Base-by-base conservation (phyloP, 192 early-diverging fungal species). In the Phlyctochytrium bullatum region DNA sequence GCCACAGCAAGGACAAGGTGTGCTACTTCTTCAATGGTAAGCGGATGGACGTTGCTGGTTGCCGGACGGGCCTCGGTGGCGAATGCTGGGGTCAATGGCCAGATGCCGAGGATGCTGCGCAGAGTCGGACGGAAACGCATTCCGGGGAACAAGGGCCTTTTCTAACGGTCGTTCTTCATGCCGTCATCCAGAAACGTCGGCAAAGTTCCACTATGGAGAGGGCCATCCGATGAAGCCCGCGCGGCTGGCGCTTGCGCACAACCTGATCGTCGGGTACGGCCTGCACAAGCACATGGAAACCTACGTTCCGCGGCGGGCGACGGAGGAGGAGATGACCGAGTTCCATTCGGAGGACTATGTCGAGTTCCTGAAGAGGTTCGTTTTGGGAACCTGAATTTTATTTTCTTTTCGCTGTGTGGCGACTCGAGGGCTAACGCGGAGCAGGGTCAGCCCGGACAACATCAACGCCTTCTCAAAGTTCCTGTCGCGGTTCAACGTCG, bases 201-300 rank as follows among this genome's bases (percentile, higher is more conserved):
- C 64, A 10, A 72, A 72, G 58, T 72, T 72, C 52, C 70, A 72
- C 59, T 72, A 72, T 35, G 70, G 76, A 20, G 76, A 78, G 61
- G 92, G 91, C 35, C 97, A 98, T 73, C 92, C 91, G 17, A 98
- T 98, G 97, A 98, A 98, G 73, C 97, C 97, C n/a, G 88, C 92
- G 29, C 83, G 97, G 67, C 91, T 98, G 67, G 90, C 91, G 53
- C 66, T 98, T 83, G 90, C 92, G 0, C 94, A 98, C 76, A 91
- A 92, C 72, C 79, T 98, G 36, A 89, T 98, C 29, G 80, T 93
- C 54, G 91, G 89, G 47, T 98, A 98, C 73, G 93, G 92, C 0
- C 84, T 98, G 31, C 88, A 95, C 65, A 92, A 95, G 68, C 90
- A 96, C 56, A 93, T 98, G 91, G 81, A 87, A 47, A 83, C 92